Conservation (phyloP, 805 yeast species). For the Lipomyces chichibuensis region DNA sequence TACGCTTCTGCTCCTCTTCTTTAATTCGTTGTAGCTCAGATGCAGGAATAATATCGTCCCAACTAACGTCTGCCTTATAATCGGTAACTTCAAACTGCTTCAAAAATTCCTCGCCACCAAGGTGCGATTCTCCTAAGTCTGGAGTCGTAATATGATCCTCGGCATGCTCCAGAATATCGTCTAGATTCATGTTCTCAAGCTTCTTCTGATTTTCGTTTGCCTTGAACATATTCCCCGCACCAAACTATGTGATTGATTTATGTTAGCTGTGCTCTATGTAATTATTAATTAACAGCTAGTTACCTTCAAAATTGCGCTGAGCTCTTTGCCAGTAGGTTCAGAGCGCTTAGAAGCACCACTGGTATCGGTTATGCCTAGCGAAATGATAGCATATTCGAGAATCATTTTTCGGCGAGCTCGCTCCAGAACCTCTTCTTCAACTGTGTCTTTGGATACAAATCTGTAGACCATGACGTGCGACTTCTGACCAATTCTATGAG, state of each 20-base stretch:
- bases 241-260: slow-evolving; percentile 53
- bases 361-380: slow-evolving; percentile 89
- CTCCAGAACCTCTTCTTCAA: slow-evolving; percentile 95
- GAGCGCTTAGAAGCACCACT: slow-evolving; percentile 54
- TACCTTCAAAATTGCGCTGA: slow-evolving; percentile 81
- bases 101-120: slow-evolving; percentile 97
- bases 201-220: slow-evolving; percentile 94
- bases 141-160: slow-evolving; percentile 97
- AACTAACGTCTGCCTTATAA: slow-evolving; percentile 88
- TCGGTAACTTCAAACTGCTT: slow-evolving; percentile 98
- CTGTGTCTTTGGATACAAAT: slow-evolving; percentile 97
- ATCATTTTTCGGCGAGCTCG: slow-evolving; percentile 98
- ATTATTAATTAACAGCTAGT: not conserved
- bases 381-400: slow-evolving; percentile 94
- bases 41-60: slow-evolving; percentile 99
- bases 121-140: slow-evolving; percentile 93
- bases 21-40: slow-evolving; percentile 86
- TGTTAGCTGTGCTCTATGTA: not conserved
- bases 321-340: slow-evolving; percentile 83
- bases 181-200: slow-evolving; percentile 90
- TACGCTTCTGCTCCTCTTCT: slow-evolving; percentile 83
- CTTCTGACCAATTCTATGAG: slow-evolving; percentile 99
- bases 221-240: slow-evolving; percentile 98
- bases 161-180: slow-evolving; percentile 94
- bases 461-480: slow-evolving; percentile 97